A percentile compares a stretch with the other conserved stretches of the same genome.
phyloP scores from a whole-genome alignment of 495 filamentous ascomycete species.

The Staphylotrichum longicolle region DNA sequence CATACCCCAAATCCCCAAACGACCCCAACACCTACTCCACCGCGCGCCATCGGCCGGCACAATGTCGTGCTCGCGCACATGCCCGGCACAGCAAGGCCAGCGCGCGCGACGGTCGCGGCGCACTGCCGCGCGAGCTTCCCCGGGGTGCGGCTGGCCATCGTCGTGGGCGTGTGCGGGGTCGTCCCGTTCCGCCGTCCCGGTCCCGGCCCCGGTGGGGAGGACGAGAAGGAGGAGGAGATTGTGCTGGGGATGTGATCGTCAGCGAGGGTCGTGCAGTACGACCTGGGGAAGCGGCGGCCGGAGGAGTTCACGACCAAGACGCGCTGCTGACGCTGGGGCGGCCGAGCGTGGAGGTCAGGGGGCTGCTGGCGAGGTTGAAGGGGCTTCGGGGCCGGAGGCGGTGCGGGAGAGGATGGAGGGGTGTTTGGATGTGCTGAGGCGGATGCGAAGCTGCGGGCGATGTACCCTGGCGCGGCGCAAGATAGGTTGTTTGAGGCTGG shows the following conservation, averaged over 20 bases:
- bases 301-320: conserved; percentile 29
- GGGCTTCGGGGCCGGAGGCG: background rate
- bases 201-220: background rate
- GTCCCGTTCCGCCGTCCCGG: conserved; percentile 17
- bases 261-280: conserved; percentile 38
- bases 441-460: too few relatives aligned
- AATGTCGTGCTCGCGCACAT: conserved; percentile 38
- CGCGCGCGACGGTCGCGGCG: conserved; percentile 33
- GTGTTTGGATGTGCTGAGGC: too few relatives aligned
- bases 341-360: conserved; percentile 34
- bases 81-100: conserved; percentile 34
- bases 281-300: conserved; percentile 35
- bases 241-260: conserved; percentile 46
- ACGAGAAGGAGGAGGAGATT: conserved; percentile 12
- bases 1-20: conserved; percentile 23
- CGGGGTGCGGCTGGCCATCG: conserved; percentile 22
- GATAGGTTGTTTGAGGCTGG: too few relatives aligned
- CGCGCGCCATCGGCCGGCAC: conserved; percentile 37
- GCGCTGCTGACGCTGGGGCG: conserved; percentile 28
- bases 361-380: conserved; percentile 18
- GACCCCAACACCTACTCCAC: conserved; percentile 38
- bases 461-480: too few relatives aligned
- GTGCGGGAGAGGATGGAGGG: background rate
- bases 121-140: conserved; percentile 34
- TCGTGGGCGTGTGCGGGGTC: conserved; percentile 38